Conservation (phyloP, 148 eudicot genomes). For the Persicaria maculosa region DNA sequence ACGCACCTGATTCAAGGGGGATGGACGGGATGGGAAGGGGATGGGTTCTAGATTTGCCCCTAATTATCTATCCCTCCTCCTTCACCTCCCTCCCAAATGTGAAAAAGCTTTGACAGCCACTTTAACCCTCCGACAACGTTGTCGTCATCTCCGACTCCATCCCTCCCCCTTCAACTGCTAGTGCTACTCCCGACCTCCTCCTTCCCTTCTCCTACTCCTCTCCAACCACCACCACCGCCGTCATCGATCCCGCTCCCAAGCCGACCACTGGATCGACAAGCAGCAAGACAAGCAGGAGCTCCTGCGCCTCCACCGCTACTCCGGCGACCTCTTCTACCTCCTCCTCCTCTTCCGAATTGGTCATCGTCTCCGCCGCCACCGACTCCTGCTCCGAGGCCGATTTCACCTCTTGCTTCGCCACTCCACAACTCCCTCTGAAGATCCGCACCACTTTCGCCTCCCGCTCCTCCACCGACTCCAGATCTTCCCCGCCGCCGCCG, state of each 20-base stretch:
- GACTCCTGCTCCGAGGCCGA: no score
- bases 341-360: no score
- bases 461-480: no score
- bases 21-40: no score
- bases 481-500: no score
- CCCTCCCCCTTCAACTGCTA: conserved; percentile 52
- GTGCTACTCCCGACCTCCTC: conserved; percentile 14
- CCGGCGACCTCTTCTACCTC: no score
- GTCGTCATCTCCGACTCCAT: conserved; percentile 49
- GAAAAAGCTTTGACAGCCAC: background rate
- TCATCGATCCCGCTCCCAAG: background rate
- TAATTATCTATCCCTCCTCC: background rate
- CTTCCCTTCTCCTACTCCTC: background rate
- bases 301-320: no score
- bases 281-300: background rate
- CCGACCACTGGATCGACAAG: conserved; percentile 51
- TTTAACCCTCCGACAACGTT: background rate
- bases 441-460: no score
- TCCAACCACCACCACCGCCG: background rate
- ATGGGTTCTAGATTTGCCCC: background rate
- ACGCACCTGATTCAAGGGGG: no score
- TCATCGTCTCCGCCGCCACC: no score
- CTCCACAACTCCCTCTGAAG: no score
- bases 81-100: conserved; percentile 12
- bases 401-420: no score